Evolutionary conservation across 2,329 filamentous ascomycete genomes (phyloP).

Genomic region (Colletotrichum lindemuthianum): DNA sequence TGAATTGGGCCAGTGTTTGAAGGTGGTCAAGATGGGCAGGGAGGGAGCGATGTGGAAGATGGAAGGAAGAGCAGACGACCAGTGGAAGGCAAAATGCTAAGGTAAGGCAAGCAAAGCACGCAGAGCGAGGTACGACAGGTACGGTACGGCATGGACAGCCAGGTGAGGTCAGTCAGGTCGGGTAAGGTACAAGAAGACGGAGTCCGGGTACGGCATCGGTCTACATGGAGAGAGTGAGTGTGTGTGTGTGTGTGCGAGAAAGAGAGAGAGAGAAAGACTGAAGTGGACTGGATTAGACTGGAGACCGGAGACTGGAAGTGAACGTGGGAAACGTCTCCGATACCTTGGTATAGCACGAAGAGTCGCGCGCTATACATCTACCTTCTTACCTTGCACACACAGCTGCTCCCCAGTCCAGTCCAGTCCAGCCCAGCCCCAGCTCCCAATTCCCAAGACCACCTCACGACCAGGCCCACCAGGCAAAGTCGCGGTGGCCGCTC

Average conservation of each 20-base stretch:
- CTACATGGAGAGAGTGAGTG: too few species aligned
- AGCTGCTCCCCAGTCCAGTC: background rate
- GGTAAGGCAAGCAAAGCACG: slow-evolving; percentile 17
- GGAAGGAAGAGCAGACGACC: slow-evolving; percentile 35
- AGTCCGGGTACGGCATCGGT: background rate
- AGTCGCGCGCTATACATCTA: background rate
- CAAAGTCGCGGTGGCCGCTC: too few species aligned
- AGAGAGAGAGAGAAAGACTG: too few species aligned
- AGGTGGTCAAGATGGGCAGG: slow-evolving; percentile 36
- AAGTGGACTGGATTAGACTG: too few species aligned
- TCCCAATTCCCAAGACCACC: slow-evolving; percentile 16
- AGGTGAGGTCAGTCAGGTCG: slow-evolving; percentile 6
- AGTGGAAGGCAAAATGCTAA: slow-evolving; percentile 36
- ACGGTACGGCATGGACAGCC: slow-evolving; percentile 5
- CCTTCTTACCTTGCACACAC: too few species aligned
- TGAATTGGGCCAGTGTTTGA: slow-evolving; percentile 30
- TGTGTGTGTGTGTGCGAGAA: too few species aligned
- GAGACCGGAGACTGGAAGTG: slow-evolving; percentile 1
- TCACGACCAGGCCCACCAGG: slow-evolving; percentile 2
- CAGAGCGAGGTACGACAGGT: background rate
- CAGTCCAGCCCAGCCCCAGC: background rate
- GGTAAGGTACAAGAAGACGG: background rate
- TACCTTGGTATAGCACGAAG: background rate
- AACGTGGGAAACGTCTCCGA: slow-evolving; percentile 26
- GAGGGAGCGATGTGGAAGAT: slow-evolving; percentile 36